These are phyloP conservation scores for Didymella sp. DNA, from an alignment of 2,329 filamentous ascomycete species.

Conservation along the genomic window DNA sequence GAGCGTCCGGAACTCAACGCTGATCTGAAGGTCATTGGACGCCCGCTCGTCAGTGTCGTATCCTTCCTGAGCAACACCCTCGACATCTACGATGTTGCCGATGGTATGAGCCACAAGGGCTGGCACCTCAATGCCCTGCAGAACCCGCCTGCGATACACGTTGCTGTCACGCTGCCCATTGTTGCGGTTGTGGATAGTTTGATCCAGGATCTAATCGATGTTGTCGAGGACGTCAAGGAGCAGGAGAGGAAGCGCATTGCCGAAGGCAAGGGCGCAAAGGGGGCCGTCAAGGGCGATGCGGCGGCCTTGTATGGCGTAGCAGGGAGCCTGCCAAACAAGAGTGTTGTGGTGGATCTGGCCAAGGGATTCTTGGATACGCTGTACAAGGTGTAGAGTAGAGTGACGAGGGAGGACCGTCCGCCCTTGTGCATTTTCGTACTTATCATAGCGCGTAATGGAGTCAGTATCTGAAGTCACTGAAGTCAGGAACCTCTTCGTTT, in stretches of 20 bases:
- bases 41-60: conserved; percentile 87
- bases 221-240: conserved; percentile 75
- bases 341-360: conserved; percentile 87
- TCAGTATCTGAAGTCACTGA: too few species aligned
- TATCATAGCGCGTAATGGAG: not conserved
- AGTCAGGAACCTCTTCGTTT: too few species aligned
- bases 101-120: conserved; percentile 81
- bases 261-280: conserved; percentile 69
- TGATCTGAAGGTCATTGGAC: conserved; percentile 81
- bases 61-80: conserved; percentile 85
- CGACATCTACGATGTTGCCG: conserved; percentile 92
- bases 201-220: conserved; percentile 69
- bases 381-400: conserved; percentile 76
- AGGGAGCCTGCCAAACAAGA: conserved; percentile 93
- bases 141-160: conserved; percentile 87
- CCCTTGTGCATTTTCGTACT: not conserved
- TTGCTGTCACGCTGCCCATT: conserved; percentile 90
- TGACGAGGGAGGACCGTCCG: too few species aligned
- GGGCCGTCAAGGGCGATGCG: conserved; percentile 73
- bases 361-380: conserved; percentile 90
- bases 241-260: conserved; percentile 76
- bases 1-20: conserved; percentile 70
- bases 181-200: conserved; percentile 81
- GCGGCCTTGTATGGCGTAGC: conserved; percentile 94
- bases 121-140: conserved; percentile 98